Conservation (phyloP, 305 asterid genomes). For the Lippia alba region DNA sequence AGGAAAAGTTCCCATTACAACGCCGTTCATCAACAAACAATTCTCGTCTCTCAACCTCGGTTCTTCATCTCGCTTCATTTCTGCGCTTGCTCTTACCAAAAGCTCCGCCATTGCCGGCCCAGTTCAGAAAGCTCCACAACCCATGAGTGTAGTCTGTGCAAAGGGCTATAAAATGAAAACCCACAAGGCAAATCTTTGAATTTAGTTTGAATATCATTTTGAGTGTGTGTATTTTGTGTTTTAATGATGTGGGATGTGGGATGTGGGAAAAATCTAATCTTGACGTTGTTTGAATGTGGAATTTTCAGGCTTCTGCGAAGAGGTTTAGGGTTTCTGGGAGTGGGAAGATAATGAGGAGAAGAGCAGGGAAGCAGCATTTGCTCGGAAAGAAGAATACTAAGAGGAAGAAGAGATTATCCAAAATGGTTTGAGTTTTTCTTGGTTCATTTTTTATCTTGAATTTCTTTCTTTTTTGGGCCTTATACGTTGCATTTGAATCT, state of each 20-base stretch:
- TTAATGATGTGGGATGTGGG: conserved; percentile 21
- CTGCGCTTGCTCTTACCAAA: conserved; percentile 50
- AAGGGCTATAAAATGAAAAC: conserved; percentile 96
- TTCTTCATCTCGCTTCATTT: conserved; percentile 52
- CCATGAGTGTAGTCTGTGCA: conserved; percentile 53
- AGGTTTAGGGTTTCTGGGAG: conserved; percentile 83
- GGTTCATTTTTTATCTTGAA: conserved; percentile 18
- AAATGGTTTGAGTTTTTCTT: conserved; percentile 54
- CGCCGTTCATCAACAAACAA: conserved; percentile 46
- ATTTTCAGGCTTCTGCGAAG: conserved; percentile 86
- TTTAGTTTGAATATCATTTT: too few species aligned
- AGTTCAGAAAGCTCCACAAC: conserved; percentile 27
- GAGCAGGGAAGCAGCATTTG: conserved; percentile 98
- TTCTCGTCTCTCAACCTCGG: conserved; percentile 48
- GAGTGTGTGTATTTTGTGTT: conserved; percentile 21
- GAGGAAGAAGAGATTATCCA: conserved; percentile 82
- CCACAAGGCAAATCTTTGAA: conserved; percentile 65
- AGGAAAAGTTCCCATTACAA: conserved; percentile 38
- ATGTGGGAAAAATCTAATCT: neutral
- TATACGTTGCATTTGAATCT: neutral
- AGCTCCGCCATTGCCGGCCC: conserved; percentile 31
- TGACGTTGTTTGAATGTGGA: conserved; percentile 27
- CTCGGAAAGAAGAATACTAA: conserved; percentile 86
- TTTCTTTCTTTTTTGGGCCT: neutral
- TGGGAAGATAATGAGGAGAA: conserved; percentile 95